These are phyloP conservation scores for Thielaviopsis populi DNA, from an alignment of 2,329 filamentous ascomycete species.

Conservation along the genomic window DNA sequence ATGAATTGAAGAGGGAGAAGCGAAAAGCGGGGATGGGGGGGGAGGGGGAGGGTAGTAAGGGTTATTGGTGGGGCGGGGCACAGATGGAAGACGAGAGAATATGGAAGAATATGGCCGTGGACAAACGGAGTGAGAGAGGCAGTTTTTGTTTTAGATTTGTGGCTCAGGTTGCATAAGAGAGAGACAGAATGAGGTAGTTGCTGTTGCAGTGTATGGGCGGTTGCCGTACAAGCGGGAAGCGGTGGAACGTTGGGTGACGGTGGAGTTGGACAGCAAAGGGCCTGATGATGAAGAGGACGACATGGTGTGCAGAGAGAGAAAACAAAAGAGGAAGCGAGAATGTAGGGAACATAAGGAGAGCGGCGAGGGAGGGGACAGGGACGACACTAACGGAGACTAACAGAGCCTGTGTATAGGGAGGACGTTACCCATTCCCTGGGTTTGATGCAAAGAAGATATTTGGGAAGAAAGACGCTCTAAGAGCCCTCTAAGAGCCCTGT, in stretches of 20 bases:
- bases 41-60: background rate
- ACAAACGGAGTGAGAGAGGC: background rate
- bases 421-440: background rate
- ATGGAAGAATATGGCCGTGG: background rate
- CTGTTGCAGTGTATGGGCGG: background rate
- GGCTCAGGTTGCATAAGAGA: background rate
- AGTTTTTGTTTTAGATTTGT: background rate
- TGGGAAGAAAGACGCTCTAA: background rate
- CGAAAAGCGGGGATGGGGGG: background rate
- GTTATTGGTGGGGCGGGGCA: background rate
- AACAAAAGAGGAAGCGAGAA: background rate
- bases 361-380: background rate
- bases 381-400: no score
- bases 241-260: background rate
- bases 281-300: background rate
- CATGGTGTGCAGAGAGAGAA: no score
- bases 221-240: background rate
- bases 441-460: background rate
- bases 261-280: background rate
- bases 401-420: no score
- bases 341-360: no score
- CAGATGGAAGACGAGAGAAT: background rate
- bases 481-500: no score
- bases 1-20: background rate
- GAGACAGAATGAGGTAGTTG: background rate